Conservation (phyloP, 768 basidiomycete species). For the Boletellus sp. region DNA sequence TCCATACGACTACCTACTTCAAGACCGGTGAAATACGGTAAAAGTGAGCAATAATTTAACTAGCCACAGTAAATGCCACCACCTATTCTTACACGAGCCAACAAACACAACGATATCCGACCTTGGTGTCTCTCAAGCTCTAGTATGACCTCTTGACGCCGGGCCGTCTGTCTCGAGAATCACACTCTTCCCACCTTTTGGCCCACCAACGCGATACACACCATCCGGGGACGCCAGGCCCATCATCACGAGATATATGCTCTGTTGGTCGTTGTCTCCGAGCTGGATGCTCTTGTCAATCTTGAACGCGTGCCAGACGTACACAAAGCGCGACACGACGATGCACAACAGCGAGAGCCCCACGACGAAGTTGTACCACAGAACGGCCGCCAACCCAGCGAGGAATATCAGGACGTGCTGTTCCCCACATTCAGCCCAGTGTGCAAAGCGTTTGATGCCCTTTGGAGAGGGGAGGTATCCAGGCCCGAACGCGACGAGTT, state of each 20-base stretch:
- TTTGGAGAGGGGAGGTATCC: conserved; percentile 28
- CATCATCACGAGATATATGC: conserved; percentile 29
- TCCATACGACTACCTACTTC: neutral
- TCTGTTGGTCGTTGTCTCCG: conserved; percentile 34
- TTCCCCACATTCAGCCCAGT: conserved; percentile 35
- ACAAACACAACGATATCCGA: neutral
- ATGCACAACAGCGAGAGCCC: conserved; percentile 21
- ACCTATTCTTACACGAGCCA: neutral
- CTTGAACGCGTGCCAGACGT: conserved; percentile 28
- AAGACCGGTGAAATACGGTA: neutral
- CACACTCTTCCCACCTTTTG: neutral
- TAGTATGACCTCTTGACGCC: no score
- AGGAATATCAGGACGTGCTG: conserved; percentile 36
- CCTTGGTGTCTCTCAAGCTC: neutral
- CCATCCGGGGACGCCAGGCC: conserved; percentile 12
- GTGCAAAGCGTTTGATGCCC: conserved; percentile 36
- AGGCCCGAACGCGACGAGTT: conserved; percentile 25
- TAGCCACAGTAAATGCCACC: neutral
- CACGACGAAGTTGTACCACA: conserved; percentile 18
- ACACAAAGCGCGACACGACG: conserved; percentile 20
- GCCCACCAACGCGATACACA: neutral
- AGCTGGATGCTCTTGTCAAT: conserved; percentile 24
- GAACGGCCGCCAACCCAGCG: conserved; percentile 12
- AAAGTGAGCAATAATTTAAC: neutral
- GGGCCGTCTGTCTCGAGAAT: neutral